Evolutionary conservation across 768 basidiomycete genomes (phyloP), one percentile per base, ranked within the genome.

Genomic region (Tulasnella sp.): DNA sequence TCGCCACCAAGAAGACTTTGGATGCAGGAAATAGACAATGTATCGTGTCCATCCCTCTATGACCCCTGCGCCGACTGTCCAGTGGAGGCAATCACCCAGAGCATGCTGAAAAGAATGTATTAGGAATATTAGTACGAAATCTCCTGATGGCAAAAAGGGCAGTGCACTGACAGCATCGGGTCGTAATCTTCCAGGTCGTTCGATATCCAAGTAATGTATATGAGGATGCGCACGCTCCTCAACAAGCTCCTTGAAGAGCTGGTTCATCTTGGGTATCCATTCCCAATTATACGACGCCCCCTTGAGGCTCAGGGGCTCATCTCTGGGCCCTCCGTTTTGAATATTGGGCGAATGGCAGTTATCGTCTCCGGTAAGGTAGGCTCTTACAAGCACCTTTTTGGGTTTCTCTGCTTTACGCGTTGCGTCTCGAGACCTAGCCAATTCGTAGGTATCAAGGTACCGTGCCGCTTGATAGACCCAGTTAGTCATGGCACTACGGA

Each of bases 261-360:
- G 59, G 53, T 83, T 82, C 53, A 73, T 76, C 53, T 70, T 68
- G 61, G 66, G 60, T 42, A 83, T 79, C 64, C 72, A 70, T 0
- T 67, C 72, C 81, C 81, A 82, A 59, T 83, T 82, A 59, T 74
- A 82, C 71, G 72, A 77, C 27, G 69, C 66, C 66, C 68, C 69
- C 33, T 56, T 53, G 51, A 67, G 72, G 2, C 72, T 71, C 54
- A 65, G 56, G 16, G 76, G 67, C 54, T 67, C 31, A 15, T 39
- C 40, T 28, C 42, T 9, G 9, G 56, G 57, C 3, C 56, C 65
- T 31, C 50, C 60, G 72, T 70, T 74, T n/a, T 77, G 76, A 54
- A 67, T 51, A 19, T 63, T 62, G 45, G 61, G 56, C n/a, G 68
- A 56, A 55, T 77, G 78, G 55, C 81, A 81, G 48, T 77, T 69